Base-by-base conservation (phyloP, 2,329 filamentous ascomycete genomes). In the Trichothecium sympodiale region DNA sequence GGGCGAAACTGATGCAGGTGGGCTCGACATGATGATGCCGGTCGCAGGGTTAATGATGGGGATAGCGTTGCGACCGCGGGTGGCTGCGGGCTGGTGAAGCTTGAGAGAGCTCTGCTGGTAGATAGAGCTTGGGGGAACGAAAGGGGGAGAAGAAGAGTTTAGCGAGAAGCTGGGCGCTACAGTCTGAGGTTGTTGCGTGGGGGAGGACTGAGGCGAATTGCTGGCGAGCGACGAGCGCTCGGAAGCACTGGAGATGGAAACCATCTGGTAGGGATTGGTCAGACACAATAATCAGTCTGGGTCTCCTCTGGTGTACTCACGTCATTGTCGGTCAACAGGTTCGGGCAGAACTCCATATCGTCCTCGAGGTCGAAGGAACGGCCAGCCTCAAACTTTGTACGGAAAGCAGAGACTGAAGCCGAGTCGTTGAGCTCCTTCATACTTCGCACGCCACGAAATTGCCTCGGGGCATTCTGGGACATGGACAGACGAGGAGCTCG, bases 31-130 rank as follows among this genome's bases (percentile, higher is more conserved):
- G 53, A 77, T 75, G 58, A 87, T 78, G 53, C 91, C 87, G 38
- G 89, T 95, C 48, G 76, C 83, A 37, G 91, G 91, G 69, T 98
- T 94, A 62, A 96, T 85, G 57, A 98, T 98, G 40, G 89, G 89
- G 47, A 96, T 96, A 53, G 91, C 86, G 60, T 95, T 96, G 61
- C 87, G 85, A 39, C 82, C 77, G 48, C 91, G 84, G 44, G 88
- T 85, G 42, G 88, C 85, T 42, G 88, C 73, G 41, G 88, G 86
- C 67, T 95, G 89, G 62, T 94, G 86, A 43, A 93, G 70, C 66
- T 94, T 95, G 49, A 89, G 50, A 69, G 61, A 77, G 17, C 64
- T 61, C 41, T 69, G 76, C 50, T 77, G 80, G 60, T 74, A 83
- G 49, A 69, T 61, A 25, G 31, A 29, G 30, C 15, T 15, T 12